Percentiles rank a stretch among this genome's conserved stretches.
Conservation (phyloP, 1,284 basidiomycete genomes). For the Melampsora larici-populina region DNA sequence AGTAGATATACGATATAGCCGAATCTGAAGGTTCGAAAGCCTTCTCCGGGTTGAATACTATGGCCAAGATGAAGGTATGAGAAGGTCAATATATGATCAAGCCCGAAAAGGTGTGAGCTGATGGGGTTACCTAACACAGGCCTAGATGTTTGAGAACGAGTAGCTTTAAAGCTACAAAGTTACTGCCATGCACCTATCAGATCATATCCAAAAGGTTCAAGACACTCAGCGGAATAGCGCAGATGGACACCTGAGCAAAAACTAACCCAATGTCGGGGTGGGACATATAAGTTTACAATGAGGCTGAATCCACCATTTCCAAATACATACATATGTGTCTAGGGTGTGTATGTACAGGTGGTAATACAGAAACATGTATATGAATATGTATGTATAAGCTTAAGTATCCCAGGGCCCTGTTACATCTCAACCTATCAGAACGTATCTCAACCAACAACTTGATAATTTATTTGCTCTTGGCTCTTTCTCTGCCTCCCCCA, state of each 20-base stretch:
- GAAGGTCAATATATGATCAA: not conserved
- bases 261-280: constrained; percentile 91
- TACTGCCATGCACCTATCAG: constrained; percentile 77
- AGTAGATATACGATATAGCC: constrained; percentile 62
- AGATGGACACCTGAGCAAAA: not conserved
- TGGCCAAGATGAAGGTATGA: constrained; percentile 44
- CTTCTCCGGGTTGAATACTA: constrained; percentile 93
- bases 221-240: not conserved
- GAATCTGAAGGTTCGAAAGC: constrained; percentile 86
- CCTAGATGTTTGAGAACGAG: constrained; percentile 87
- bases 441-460: too few species aligned
- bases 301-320: too few species aligned
- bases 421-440: too few species aligned
- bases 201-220: not conserved
- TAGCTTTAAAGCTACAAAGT: constrained; percentile 91
- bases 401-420: too few species aligned
- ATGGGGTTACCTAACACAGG: constrained; percentile 72
- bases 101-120: not conserved
- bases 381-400: too few species aligned
- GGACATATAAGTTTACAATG: too few species aligned
- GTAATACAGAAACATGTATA: too few species aligned
- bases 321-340: too few species aligned
- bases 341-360: too few species aligned
- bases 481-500: too few species aligned
- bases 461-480: too few species aligned